Base-by-base conservation (phyloP, 768 basidiomycete genomes). In the Lepiota brunneoincarnata region DNA sequence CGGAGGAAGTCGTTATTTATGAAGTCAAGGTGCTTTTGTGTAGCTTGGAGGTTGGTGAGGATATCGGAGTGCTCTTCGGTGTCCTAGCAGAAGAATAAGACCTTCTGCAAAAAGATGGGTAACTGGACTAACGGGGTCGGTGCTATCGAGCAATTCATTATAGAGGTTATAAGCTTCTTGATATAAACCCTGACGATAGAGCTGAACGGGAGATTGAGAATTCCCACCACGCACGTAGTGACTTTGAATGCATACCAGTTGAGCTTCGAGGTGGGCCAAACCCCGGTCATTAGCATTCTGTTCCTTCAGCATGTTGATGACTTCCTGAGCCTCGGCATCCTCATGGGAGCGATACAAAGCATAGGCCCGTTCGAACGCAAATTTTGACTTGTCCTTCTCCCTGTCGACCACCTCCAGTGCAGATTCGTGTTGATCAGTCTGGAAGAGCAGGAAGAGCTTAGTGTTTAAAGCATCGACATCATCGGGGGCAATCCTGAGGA, bases 61-160 rank as follows among this genome's bases (percentile, higher is more conserved):
- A 95, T 84, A 65, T 95, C 93, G 4, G 89, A 81, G 64, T 93
- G 83, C 72, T 96, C 93, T 62, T 95, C 89, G 23, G 91, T 87
- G 62, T 85, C 74, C 93, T 93, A 65, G 40, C 15, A 23, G 51
- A 51, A 28, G 20, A 36, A 60, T 51, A 37, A 35, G 11, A 10
- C 18, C 31, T 34, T 21, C 3, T 21, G 26, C 37, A 28, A 23
- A 11, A 35, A 40, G 35, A 40, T 37, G 40, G 24, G 31, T 21
- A 31, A 34, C 34, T 58, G 49, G 35, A 76, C 88, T 63, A 65
- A 93, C 93, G 40, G 84, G 81, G 57, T 90, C 83, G 43, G 86
- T 84, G 6, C 82, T 84, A 59, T 91, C 88, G 2, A 95, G 76
- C 2, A 97, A 77, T 49, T 89, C 81, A 58, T 84, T 89, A 69